phyloP scores from a whole-genome alignment of 345 rosid species.

The Luvunga scandens region DNA sequence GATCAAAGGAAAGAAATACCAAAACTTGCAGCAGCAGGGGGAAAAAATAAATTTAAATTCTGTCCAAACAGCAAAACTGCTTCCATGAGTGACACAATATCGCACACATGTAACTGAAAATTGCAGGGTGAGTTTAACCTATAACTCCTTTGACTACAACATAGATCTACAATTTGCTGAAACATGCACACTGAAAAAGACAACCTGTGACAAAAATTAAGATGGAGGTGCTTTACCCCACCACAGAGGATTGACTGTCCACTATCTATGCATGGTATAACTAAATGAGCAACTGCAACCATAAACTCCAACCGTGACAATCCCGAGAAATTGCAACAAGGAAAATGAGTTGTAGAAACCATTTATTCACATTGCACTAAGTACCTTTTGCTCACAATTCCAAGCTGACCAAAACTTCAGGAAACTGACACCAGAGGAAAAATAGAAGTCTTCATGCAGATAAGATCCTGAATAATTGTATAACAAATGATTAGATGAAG shows the following conservation, averaged over 20 bases:
- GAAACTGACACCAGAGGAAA: not conserved
- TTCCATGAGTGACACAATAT: slow-evolving; percentile 1
- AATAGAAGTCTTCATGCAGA: not conserved
- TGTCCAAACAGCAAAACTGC: not conserved
- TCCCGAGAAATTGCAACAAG: not conserved
- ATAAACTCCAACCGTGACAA: not conserved
- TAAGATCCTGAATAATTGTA: slow-evolving; percentile 6
- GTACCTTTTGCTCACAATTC: slow-evolving; percentile 8
- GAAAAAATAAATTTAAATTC: not conserved
- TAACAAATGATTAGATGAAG: not conserved
- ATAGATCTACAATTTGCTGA: slow-evolving; percentile 7
- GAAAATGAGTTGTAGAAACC: not conserved
- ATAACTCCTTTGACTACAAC: slow-evolving; percentile 8
- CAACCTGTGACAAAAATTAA: slow-evolving; percentile 4
- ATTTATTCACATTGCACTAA: not conserved
- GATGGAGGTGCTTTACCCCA: not conserved
- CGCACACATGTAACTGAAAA: not conserved
- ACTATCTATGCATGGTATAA: slow-evolving; percentile 2
- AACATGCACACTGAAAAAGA: slow-evolving; percentile 16
- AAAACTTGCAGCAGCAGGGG: not conserved
- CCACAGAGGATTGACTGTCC: not conserved
- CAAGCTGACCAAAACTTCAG: slow-evolving; percentile 7
- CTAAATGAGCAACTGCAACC: not conserved
- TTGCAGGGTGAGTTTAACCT: not conserved
- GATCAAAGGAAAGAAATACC: not conserved